These are phyloP conservation scores for button mushroom (Agaricus bisporus) DNA, from an alignment of 768 basidiomycete species.

Conservation along the genomic window DNA sequence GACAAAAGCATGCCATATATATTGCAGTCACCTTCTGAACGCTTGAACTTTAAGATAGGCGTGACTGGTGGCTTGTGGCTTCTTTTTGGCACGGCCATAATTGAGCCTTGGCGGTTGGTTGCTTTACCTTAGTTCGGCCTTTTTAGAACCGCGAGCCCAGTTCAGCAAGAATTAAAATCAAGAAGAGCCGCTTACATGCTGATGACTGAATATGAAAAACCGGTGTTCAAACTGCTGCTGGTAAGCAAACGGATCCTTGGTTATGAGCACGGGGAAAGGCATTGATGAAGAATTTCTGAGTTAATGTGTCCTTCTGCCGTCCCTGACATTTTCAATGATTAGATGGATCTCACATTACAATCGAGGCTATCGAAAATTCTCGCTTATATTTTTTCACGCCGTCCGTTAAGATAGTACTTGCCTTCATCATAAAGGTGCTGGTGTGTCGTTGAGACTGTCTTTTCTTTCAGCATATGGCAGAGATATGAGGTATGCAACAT, in stretches of 20 bases:
- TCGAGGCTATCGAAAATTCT: no score
- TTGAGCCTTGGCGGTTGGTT: conserved; percentile 49
- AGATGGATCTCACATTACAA: no score
- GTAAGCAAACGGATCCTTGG: conserved; percentile 54
- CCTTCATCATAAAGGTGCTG: conserved; percentile 50
- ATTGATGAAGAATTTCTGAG: conserved; percentile 58
- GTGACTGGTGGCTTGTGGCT: conserved; percentile 36
- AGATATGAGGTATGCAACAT: no score
- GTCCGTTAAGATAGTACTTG: no score
- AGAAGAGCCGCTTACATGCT: conserved; percentile 36
- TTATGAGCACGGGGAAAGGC: conserved; percentile 45
- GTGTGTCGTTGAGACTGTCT: conserved; percentile 29
- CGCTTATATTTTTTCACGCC: no score
- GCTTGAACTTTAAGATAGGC: not conserved
- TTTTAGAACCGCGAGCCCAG: conserved; percentile 70
- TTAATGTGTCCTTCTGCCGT: no score
- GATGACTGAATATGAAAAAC: conserved; percentile 74
- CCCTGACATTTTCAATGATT: no score
- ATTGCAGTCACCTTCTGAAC: not conserved
- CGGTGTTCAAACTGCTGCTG: conserved; percentile 70
- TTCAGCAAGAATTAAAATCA: conserved; percentile 55
- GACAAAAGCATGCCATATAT: no score
- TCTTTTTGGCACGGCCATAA: conserved; percentile 49
- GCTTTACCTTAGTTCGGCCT: conserved; percentile 43
- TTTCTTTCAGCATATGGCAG: not conserved